Percentiles rank a stretch among this genome's conserved stretches.
phyloP scores from a whole-genome alignment of 176 grass and related monocot genomes.

The Aegilops longissima region DNA sequence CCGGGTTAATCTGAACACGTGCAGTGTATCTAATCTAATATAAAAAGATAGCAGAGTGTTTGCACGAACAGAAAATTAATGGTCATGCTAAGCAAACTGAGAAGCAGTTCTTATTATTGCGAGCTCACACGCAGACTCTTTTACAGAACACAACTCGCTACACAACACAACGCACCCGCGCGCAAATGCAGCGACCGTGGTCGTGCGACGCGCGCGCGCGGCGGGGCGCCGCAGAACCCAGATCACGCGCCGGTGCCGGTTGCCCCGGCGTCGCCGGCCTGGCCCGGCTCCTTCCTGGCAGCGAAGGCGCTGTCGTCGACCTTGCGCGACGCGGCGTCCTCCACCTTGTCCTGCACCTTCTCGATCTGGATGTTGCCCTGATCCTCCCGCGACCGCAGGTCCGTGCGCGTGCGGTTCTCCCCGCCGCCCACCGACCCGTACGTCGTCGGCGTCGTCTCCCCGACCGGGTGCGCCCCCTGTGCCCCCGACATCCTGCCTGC shows the following conservation, averaged over 20 bases:
- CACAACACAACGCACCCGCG: too few species aligned
- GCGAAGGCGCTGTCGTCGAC: conserved; percentile 31
- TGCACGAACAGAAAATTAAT: too few species aligned
- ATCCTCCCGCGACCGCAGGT: conserved; percentile 52
- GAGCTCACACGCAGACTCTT: too few species aligned
- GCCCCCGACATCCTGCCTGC: conserved; percentile 40
- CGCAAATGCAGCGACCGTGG: not conserved
- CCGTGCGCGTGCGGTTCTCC: conserved; percentile 50
- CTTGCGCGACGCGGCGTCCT: conserved; percentile 34
- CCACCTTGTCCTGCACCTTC: conserved; percentile 63
- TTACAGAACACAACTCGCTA: not conserved
- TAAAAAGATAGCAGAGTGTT: too few species aligned
- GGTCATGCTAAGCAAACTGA: too few species aligned
- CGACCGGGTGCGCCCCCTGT: conserved; percentile 53
- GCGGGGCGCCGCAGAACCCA: not conserved
- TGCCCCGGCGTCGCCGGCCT: conserved; percentile 8
- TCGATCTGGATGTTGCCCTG: conserved; percentile 64
- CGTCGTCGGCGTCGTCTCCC: conserved; percentile 49
- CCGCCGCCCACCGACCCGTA: conserved; percentile 65
- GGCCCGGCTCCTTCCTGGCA: conserved; percentile 12
- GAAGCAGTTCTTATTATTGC: too few species aligned
- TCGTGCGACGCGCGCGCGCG: too few species aligned
- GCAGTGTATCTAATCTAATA: too few species aligned
- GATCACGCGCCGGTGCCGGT: conserved; percentile 39
- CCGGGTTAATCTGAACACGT: too few species aligned